Conservation (phyloP, 2,329 filamentous ascomycete genomes). For the Madurella fahalii region DNA sequence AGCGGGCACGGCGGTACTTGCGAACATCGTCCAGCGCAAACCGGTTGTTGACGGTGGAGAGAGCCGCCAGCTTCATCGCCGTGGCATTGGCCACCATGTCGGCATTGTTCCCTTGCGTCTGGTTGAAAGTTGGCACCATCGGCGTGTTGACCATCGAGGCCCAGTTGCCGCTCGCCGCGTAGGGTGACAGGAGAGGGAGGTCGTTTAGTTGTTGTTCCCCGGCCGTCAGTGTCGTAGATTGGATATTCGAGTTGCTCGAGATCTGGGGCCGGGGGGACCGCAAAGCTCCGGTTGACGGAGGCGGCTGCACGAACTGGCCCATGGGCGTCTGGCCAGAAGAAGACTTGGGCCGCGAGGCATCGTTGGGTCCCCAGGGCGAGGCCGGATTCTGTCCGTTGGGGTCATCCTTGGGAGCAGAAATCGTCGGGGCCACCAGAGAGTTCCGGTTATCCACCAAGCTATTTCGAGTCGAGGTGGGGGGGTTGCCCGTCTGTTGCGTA, state of each 20-base stretch:
- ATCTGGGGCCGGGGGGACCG: constrained; percentile 75
- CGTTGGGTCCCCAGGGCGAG: constrained; percentile 71
- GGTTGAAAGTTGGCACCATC: constrained; percentile 81
- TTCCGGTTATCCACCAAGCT: constrained; percentile 75
- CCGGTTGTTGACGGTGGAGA: constrained; percentile 97
- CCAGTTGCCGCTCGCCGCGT: constrained; percentile 84
- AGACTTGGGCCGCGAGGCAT: constrained; percentile 67
- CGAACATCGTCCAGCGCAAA: constrained; percentile 95
- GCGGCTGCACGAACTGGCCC: constrained; percentile 90
- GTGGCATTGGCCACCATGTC: constrained; percentile 99
- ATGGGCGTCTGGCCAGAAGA: constrained; percentile 76
- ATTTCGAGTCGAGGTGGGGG: constrained; percentile 87
- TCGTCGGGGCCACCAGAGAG: constrained; percentile 70
- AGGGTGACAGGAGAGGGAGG: constrained; percentile 82
- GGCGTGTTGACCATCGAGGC: constrained; percentile 98
- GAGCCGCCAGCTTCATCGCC: constrained; percentile 94
- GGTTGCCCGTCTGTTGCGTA: constrained; percentile 88
- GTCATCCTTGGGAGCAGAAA: constrained; percentile 66
- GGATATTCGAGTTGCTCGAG: constrained; percentile 65
- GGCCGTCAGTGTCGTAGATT: constrained; percentile 76
- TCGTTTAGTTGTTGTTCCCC: constrained; percentile 65
- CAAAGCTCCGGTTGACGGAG: constrained; percentile 66
- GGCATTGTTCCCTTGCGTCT: constrained; percentile 60
- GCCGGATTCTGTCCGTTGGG: constrained; percentile 62
- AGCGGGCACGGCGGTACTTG: constrained; percentile 88